A percentile compares a stretch with the other conserved stretches of the same genome.
Conservation (phyloP, 1,139 yeast species). For the Protomyces inouyei region DNA sequence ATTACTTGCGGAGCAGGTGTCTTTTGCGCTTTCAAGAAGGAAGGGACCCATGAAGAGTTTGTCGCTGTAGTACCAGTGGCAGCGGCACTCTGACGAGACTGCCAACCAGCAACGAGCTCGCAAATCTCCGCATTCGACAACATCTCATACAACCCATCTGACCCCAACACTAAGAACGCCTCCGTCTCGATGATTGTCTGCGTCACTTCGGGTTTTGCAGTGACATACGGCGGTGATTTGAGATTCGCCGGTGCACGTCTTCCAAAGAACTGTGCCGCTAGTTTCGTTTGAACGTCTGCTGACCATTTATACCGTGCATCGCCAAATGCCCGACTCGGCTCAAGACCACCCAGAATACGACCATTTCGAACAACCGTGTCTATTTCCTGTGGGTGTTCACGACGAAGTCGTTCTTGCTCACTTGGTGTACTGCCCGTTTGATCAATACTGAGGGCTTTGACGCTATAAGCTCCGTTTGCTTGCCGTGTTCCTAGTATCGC, state of each 20-base stretch:
- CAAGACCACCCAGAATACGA: conserved; percentile 86
- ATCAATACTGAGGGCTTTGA: conserved; percentile 77
- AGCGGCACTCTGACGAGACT: conserved; percentile 42
- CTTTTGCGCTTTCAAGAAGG: conserved; percentile 6
- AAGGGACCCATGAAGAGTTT: conserved; percentile 21
- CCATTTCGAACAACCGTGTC: conserved; percentile 65
- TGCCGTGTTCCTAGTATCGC: conserved; percentile 63
- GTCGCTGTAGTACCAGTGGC: neutral
- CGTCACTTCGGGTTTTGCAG: conserved; percentile 91
- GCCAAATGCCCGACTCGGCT: conserved; percentile 95
- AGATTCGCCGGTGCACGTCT: conserved; percentile 72
- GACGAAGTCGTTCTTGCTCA: conserved; percentile 75
- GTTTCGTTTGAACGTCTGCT: conserved; percentile 51
- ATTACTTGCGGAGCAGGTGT: neutral
- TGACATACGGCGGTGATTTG: conserved; percentile 91
- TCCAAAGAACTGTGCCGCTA: conserved; percentile 76
- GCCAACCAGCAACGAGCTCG: conserved; percentile 89
- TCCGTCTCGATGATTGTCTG: conserved; percentile 73
- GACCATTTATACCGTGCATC: conserved; percentile 89
- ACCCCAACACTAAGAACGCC: conserved; percentile 85
- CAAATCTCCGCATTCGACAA: conserved; percentile 88
- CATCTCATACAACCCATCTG: conserved; percentile 92
- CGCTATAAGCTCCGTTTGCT: conserved; percentile 70
- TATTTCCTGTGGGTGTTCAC: conserved; percentile 90
- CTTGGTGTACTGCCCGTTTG: conserved; percentile 90